Conservation (phyloP, 805 yeast genomes). For the Metschnikowia noctiluminum region DNA sequence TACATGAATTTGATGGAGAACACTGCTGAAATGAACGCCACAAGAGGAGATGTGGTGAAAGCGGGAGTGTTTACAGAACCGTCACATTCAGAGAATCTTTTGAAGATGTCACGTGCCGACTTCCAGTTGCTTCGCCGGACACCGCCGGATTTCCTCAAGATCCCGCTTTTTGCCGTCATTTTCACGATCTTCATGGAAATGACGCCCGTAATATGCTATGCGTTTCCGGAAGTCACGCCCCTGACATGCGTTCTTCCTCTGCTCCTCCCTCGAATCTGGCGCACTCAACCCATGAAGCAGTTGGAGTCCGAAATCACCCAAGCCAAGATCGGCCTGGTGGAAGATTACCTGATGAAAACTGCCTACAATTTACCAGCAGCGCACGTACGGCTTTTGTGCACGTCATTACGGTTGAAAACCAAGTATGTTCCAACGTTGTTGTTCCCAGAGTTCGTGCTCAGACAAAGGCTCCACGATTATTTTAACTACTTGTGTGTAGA, state of each 20-base stretch:
- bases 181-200: slow-evolving; percentile 50
- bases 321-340: slow-evolving; percentile 8
- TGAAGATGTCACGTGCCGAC: slow-evolving; percentile 46
- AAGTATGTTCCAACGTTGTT: slow-evolving; percentile 38
- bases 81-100: slow-evolving; percentile 18
- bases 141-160: slow-evolving; percentile 45
- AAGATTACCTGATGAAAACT: slow-evolving; percentile 35
- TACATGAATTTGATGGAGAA: slow-evolving; percentile 38
- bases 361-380: slow-evolving; percentile 45
- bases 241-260: slow-evolving; percentile 55
- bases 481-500: slow-evolving; percentile 50
- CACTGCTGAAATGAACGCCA: slow-evolving; percentile 20
- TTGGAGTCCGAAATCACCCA: background rate
- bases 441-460: slow-evolving; percentile 37
- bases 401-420: slow-evolving; percentile 35
- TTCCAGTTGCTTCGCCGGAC: slow-evolving; percentile 52
- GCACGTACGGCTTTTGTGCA: slow-evolving; percentile 36
- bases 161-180: slow-evolving; percentile 51
- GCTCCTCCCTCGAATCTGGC: slow-evolving; percentile 37
- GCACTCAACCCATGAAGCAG: slow-evolving; percentile 11
- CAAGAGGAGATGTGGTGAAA: slow-evolving; percentile 21
- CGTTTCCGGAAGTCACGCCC: slow-evolving; percentile 55
- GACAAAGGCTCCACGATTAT: slow-evolving; percentile 34
- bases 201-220: slow-evolving; percentile 51
- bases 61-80: slow-evolving; percentile 5